Evolutionary conservation across 768 basidiomycete genomes (phyloP), one percentile per base, ranked within the genome.

Genomic region (Tylopilus rubrobrunneus): DNA sequence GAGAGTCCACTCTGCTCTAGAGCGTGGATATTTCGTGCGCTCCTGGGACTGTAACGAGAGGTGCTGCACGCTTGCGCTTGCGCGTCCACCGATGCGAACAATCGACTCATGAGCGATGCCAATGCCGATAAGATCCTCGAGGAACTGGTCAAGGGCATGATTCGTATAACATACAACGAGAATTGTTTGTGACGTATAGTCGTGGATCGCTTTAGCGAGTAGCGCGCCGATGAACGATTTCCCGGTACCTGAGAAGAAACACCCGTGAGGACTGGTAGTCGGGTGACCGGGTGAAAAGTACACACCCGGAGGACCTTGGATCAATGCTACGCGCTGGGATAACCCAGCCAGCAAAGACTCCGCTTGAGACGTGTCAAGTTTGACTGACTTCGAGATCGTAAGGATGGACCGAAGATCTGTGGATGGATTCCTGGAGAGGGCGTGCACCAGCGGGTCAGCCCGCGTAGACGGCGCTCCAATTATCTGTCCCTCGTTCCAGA

Each of bases 111-210:
- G 41, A 1, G 79, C 76, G 4, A 89, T 85, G 0, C 83, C 85
- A 29, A 83, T 82, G 19, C 75, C 73, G 2, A 87, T 62, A 2
- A 89, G 76, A 49, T 83, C 80, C 23, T 81, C 78, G 5, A 89
- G 73, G 51, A 89, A 84, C 48, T 86, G 81, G 56, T 88, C 86
- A 0, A 89, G 76, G 0, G 87, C 86, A 43, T 89, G 87, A 53
- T 89, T 89, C 1, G 86, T 89, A 56, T 81, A 87, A 57, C 85
- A 87, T 17, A 86, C 82, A 1, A 87, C 84, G 5, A 88, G 77
- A 23, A 89, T 86, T 0, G 64, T 81, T 48, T 75, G 71, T 0
- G 59, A 17, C 0, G 79, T 78, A 49, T 67, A 66, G 14, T 80
- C 76, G 42, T 86, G 77, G 6, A 86, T 66, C 4, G 77, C 70